These are phyloP conservation scores for Hibiscus syriacus DNA, from an alignment of 345 rosid genomes.

Conservation along the genomic window DNA sequence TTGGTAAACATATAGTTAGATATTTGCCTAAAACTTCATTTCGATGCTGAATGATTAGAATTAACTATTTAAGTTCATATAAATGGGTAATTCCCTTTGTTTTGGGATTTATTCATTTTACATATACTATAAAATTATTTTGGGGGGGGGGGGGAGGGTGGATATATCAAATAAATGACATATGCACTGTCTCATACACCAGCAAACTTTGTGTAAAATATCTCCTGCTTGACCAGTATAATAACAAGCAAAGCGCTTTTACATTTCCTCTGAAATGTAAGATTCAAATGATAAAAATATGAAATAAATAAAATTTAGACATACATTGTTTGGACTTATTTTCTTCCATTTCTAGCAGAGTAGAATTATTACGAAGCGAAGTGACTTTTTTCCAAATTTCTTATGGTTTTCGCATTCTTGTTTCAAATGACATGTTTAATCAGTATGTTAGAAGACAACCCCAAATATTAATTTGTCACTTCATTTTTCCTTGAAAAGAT, in stretches of 20 bases:
- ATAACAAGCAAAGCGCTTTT: background rate
- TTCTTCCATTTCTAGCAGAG: background rate
- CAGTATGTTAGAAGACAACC: background rate
- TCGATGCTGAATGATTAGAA: background rate
- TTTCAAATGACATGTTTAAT: background rate
- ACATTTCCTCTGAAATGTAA: background rate
- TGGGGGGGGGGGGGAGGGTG: background rate
- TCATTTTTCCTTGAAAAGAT: background rate
- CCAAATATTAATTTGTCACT: background rate
- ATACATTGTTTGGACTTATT: background rate
- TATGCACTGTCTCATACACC: background rate
- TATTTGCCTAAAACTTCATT: background rate
- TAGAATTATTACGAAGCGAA: background rate
- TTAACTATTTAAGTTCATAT: background rate
- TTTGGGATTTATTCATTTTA: background rate
- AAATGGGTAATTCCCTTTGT: background rate
- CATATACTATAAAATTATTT: background rate
- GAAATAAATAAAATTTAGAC: background rate
- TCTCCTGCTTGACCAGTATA: background rate
- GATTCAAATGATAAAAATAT: background rate
- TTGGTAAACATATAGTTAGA: background rate
- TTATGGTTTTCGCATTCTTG: background rate
- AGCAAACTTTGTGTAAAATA: background rate
- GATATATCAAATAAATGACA: background rate
- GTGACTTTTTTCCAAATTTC: background rate